These are phyloP conservation scores for Pseudozyma flocculosa DNA, from an alignment of 1,284 basidiomycete species.

Conservation along the genomic window DNA sequence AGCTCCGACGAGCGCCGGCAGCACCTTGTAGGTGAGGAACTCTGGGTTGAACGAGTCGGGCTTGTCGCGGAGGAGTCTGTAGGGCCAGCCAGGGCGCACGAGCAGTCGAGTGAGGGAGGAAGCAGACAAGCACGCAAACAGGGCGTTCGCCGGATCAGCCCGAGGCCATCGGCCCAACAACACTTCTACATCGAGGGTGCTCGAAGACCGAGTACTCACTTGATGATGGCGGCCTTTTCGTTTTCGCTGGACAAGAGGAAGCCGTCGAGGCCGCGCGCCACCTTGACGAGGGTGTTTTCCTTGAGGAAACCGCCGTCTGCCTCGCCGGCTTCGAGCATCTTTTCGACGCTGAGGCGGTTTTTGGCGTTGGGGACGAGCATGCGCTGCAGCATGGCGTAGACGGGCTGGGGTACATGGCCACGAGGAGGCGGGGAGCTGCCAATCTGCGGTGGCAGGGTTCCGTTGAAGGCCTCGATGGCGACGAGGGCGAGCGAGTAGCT, in stretches of 20 bases:
- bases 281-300: conserved; percentile 78
- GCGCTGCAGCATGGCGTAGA: conserved; percentile 82
- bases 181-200: no score
- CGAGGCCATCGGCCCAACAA: no score
- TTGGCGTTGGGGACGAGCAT: conserved; percentile 85
- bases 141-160: no score
- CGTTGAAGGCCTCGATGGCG: conserved; percentile 50
- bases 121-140: no score
- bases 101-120: no score
- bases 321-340: conserved; percentile 48
- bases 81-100: no score
- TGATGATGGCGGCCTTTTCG: conserved; percentile 68
- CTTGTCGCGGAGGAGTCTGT: conserved; percentile 26
- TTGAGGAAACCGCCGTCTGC: conserved; percentile 73
- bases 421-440: conserved; percentile 72
- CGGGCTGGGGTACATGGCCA: conserved; percentile 72
- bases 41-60: conserved; percentile 69
- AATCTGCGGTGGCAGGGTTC: conserved; percentile 62
- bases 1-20: conserved; percentile 83
- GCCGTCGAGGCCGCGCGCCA: conserved; percentile 81
- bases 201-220: no score
- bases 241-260: conserved; percentile 80
- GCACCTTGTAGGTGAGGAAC: conserved; percentile 80
- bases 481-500: conserved; percentile 48
- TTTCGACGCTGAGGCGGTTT: conserved; percentile 68